Conservation (phyloP, 345 rosid species). For the Populus davidiana region DNA sequence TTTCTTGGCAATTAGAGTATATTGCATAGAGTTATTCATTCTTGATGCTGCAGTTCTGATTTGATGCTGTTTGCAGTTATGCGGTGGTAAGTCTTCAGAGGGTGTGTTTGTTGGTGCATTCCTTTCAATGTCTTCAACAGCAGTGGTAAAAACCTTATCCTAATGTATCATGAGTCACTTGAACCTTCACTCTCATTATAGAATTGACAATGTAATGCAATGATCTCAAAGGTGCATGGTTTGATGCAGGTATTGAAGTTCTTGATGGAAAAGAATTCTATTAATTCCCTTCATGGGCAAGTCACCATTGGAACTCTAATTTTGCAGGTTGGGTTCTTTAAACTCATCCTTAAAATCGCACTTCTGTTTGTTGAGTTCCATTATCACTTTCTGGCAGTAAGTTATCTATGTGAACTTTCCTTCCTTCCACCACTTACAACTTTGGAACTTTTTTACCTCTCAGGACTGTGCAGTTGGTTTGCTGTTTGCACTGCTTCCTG, state of each 20-base stretch:
- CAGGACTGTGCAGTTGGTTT: slow-evolving; percentile 94
- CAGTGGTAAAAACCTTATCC: slow-evolving; percentile 56
- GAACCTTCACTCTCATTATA: not conserved
- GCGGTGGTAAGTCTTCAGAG: slow-evolving; percentile 86
- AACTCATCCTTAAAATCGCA: not conserved
- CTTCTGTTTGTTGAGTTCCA: not conserved
- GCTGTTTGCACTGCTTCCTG: slow-evolving; percentile 93
- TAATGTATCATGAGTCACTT: not conserved
- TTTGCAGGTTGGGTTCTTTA: slow-evolving; percentile 56
- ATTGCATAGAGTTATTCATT: not conserved
- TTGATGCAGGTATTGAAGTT: slow-evolving; percentile 70
- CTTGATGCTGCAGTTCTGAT: slow-evolving; percentile 11
- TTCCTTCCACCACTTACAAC: slow-evolving; percentile 5
- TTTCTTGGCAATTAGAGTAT: not conserved
- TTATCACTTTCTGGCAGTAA: not conserved
- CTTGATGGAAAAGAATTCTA: slow-evolving; percentile 82
- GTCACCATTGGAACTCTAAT: slow-evolving; percentile 88
- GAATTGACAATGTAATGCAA: not conserved
- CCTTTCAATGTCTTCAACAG: slow-evolving; percentile 93
- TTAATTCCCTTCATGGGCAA: slow-evolving; percentile 78
- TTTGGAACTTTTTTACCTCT: slow-evolving; percentile 11
- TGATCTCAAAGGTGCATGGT: not conserved
- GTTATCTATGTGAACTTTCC: slow-evolving; percentile 2
- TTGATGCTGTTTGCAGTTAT: slow-evolving; percentile 56
- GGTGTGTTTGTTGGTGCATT: slow-evolving; percentile 88